A percentile compares a stretch with the other conserved stretches of the same genome.
Evolutionary conservation across 2,329 filamentous ascomycete species (phyloP).

Genomic region (Penicillium sp.): DNA sequence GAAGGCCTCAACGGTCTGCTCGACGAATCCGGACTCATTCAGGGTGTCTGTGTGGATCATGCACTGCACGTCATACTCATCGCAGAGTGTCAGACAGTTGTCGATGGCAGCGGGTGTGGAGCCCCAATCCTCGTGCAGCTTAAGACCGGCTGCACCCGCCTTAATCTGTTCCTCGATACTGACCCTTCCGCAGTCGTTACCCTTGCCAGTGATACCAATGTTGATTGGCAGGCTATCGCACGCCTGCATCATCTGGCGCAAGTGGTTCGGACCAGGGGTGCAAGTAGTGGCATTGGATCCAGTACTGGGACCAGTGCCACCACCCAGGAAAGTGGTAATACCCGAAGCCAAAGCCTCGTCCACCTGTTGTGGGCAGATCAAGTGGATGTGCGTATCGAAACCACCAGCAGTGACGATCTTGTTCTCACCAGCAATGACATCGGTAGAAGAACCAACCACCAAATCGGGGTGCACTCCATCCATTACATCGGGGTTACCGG

Average conservation of each 20-base stretch:
- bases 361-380: slow-evolving; percentile 91
- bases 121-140: slow-evolving; percentile 96
- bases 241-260: slow-evolving; percentile 87
- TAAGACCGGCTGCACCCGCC: slow-evolving; percentile 86
- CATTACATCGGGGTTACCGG: slow-evolving; percentile 97
- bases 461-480: slow-evolving; percentile 76
- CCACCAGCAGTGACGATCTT: slow-evolving; percentile 90
- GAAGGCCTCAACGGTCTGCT: slow-evolving; percentile 83
- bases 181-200: slow-evolving; percentile 73
- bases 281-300: slow-evolving; percentile 91
- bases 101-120: slow-evolving; percentile 89
- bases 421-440: slow-evolving; percentile 87
- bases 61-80: slow-evolving; percentile 88
- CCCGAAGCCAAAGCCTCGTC: slow-evolving; percentile 80
- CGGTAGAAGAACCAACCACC: slow-evolving; percentile 83
- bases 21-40: slow-evolving; percentile 96
- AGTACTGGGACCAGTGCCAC: slow-evolving; percentile 89
- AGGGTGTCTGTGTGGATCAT: slow-evolving; percentile 95
- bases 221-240: slow-evolving; percentile 81
- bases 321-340: slow-evolving; percentile 86
- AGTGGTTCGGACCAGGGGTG: slow-evolving; percentile 80
- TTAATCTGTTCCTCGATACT: slow-evolving; percentile 76
- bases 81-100: slow-evolving; percentile 78
- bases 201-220: slow-evolving; percentile 88
- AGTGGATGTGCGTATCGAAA: slow-evolving; percentile 87